These are phyloP conservation scores for Nematocida parisii DNA, from an alignment of 371 early-diverging fungal species.

Conservation along the genomic window DNA sequence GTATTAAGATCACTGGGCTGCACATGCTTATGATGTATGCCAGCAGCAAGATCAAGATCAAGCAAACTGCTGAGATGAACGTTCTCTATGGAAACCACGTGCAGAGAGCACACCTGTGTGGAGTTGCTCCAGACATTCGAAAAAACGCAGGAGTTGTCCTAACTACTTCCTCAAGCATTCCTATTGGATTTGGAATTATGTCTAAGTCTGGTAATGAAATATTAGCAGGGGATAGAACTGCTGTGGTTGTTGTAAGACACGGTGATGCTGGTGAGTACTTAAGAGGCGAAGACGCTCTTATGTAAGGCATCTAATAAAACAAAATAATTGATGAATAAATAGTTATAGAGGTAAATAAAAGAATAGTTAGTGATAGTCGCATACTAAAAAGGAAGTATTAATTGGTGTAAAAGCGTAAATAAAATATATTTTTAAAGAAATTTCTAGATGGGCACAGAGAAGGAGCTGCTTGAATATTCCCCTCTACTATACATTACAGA, in stretches of 20 bases:
- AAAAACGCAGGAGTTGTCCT: constrained; percentile 93
- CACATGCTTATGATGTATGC: constrained; percentile 87
- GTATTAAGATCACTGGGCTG: constrained; percentile 84
- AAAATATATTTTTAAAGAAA: constrained; percentile 23
- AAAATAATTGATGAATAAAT: constrained; percentile 1
- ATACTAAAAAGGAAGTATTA: too few relatives aligned
- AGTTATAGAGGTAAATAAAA: not conserved
- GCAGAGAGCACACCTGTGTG: constrained; percentile 88
- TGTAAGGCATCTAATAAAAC: not conserved
- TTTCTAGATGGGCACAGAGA: constrained; percentile 8
- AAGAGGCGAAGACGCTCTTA: constrained; percentile 63
- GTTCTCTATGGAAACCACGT: constrained; percentile 97
- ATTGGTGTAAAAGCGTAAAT: not conserved
- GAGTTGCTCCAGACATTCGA: constrained; percentile 90
- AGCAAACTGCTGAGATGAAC: constrained; percentile 96
- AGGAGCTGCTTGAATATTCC: constrained; percentile 13
- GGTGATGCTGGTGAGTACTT: constrained; percentile 94
- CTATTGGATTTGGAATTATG: constrained; percentile 94
- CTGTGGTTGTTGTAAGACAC: constrained; percentile 89
- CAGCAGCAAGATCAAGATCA: constrained; percentile 91
- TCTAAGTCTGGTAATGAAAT: constrained; percentile 83
- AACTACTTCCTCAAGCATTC: constrained; percentile 83
- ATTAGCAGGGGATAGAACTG: constrained; percentile 84
- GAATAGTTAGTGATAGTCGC: not conserved
- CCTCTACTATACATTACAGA: constrained; percentile 1